A percentile compares a stretch with the other conserved stretches of the same genome.
Evolutionary conservation across 2,329 filamentous ascomycete species (phyloP).

Genomic region (Tolypocladium amazonense): DNA sequence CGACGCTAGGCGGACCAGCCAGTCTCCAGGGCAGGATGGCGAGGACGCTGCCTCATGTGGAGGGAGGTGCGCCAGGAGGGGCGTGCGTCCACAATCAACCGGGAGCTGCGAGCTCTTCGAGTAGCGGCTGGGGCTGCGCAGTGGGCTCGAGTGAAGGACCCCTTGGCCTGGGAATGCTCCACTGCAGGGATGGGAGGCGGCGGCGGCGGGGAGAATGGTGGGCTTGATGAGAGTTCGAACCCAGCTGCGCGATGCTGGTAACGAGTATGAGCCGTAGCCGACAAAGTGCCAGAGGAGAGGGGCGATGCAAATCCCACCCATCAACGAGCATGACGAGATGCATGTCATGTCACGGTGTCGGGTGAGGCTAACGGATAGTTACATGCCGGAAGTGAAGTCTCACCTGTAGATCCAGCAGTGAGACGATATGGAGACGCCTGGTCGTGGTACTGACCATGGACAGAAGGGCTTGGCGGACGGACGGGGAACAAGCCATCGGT

Average conservation of each 20-base stretch:
- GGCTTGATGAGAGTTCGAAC: neutral
- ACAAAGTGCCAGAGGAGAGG: neutral
- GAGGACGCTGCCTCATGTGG: conserved; percentile 1
- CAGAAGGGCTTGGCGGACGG: neutral
- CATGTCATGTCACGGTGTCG: neutral
- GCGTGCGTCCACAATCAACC: neutral
- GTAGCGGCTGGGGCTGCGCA: neutral
- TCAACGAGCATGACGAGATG: neutral
- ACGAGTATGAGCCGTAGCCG: neutral
- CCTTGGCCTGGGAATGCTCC: neutral
- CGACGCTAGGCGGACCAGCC: conserved; percentile 1
- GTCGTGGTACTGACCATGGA: neutral
- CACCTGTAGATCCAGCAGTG: neutral
- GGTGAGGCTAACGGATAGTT: neutral
- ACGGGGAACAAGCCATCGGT: neutral
- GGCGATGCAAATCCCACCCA: neutral
- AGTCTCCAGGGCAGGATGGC: conserved; percentile 2
- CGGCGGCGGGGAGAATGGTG: neutral
- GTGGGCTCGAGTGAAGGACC: neutral
- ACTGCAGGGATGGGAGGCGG: neutral
- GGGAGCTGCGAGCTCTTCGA: neutral
- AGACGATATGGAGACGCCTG: neutral
- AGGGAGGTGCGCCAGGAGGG: neutral
- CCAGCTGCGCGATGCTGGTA: neutral
- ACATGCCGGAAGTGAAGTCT: neutral